These are phyloP conservation scores for Saccharomyces kudriavzevii DNA, from an alignment of 805 yeast species.

Conservation along the genomic window DNA sequence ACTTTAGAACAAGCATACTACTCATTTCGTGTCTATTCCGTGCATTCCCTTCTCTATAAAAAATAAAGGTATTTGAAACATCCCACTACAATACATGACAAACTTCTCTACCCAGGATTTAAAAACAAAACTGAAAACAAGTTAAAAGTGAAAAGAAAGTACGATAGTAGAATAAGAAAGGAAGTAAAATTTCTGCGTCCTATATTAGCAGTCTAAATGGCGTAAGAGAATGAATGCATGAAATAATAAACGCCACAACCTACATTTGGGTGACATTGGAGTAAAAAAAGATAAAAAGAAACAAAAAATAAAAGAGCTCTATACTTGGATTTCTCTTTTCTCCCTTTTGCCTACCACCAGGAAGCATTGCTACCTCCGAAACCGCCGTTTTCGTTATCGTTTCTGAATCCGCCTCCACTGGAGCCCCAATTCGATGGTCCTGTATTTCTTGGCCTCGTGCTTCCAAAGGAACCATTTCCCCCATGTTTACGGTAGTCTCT, in stretches of 20 bases:
- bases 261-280: neutral
- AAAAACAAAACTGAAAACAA: neutral
- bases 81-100: neutral
- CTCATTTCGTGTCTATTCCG: neutral
- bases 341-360: slow-evolving; percentile 1
- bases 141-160: neutral
- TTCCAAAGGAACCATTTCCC: slow-evolving; percentile 10
- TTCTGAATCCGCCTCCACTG: slow-evolving; percentile 23
- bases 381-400: slow-evolving; percentile 26
- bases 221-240: neutral
- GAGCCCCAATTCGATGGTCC: neutral
- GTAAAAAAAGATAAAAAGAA: neutral
- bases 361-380: slow-evolving; percentile 4
- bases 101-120: neutral
- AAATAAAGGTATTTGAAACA: neutral
- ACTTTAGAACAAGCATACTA: neutral
- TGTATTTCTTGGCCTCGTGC: neutral
- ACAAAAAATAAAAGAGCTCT: neutral
- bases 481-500: slow-evolving; percentile 44
- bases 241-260: neutral
- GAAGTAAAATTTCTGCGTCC: neutral
- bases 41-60: neutral
- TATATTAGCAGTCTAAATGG: neutral
- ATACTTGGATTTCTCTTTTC: neutral
- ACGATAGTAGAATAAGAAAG: neutral